Conservation (phyloP, 768 basidiomycete genomes). For the Gloeostereum incarnatum region DNA sequence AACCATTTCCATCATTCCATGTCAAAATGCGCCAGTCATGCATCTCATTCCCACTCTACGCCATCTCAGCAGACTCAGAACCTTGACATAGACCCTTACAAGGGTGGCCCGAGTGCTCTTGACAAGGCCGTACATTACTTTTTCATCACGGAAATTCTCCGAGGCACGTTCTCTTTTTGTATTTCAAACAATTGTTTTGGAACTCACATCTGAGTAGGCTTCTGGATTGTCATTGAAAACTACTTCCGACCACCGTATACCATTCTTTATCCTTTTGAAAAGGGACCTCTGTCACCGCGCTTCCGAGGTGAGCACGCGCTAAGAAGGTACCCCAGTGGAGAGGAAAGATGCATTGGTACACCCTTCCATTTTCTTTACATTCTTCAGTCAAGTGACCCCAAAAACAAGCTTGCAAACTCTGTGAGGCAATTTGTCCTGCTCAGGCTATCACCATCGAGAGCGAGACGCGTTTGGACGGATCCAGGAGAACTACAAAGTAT, state of each 20-base stretch:
- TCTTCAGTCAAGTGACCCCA: not conserved
- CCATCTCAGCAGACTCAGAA: too few species aligned
- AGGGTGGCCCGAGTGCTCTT: conserved; percentile 77
- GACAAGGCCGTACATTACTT: conserved; percentile 95
- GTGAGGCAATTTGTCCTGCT: conserved; percentile 98
- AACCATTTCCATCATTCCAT: too few species aligned
- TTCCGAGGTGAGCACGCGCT: conserved; percentile 99
- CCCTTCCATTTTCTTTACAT: not conserved
- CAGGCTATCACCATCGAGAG: conserved; percentile 99
- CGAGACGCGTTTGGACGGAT: conserved; percentile 91
- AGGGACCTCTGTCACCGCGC: conserved; percentile 93
- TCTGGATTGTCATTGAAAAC: conserved; percentile 94
- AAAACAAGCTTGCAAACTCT: conserved; percentile 86
- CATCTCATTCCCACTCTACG: too few species aligned
- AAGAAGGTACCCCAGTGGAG: conserved; percentile 92
- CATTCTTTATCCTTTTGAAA: conserved; percentile 98
- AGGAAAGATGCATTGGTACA: conserved; percentile 95
- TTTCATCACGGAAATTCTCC: conserved; percentile 97
- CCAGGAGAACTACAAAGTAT: conserved; percentile 95
- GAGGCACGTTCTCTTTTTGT: conserved; percentile 51
- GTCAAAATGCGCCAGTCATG: too few species aligned
- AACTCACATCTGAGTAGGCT: conserved; percentile 43
- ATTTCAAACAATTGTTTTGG: conserved; percentile 8
- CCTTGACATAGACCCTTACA: conserved; percentile 47
- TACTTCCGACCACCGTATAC: conserved; percentile 96